Percentiles rank a stretch among this genome's conserved stretches.
Evolutionary conservation across 75 land plant genomes (phyloP).

Genomic region (Pinus albicaulis): DNA sequence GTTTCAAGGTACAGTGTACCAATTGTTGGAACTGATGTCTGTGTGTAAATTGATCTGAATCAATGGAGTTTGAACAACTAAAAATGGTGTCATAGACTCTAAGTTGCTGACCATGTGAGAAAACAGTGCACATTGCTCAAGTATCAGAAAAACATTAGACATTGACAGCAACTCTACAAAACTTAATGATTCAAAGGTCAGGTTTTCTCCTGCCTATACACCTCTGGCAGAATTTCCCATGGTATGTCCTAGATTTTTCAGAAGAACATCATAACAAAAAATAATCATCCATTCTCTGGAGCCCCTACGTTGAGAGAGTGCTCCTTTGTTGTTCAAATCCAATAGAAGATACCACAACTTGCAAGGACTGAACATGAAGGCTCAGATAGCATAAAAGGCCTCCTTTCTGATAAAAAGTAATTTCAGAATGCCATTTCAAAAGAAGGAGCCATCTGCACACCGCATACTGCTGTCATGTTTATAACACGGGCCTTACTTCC

Average conservation of each 20-base stretch:
- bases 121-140: not conserved
- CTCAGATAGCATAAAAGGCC: not conserved
- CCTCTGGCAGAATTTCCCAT: too few species aligned
- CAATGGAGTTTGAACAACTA: not conserved
- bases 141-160: not conserved
- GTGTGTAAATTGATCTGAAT: not conserved
- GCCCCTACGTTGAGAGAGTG: too few species aligned
- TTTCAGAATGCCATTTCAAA: not conserved
- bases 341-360: too few species aligned
- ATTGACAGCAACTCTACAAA: not conserved
- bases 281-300: not conserved
- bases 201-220: too few species aligned
- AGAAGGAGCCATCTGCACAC: not conserved
- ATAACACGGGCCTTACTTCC: not conserved
- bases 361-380: too few species aligned
- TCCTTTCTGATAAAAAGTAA: not conserved
- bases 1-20: not conserved
- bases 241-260: not conserved
- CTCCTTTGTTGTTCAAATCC: too few species aligned
- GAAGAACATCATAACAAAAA: not conserved
- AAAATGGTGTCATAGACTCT: not conserved
- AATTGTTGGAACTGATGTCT: not conserved
- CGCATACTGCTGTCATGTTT: not conserved
- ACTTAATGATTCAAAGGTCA: not conserved
- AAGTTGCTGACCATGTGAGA: not conserved